Conservation (phyloP, 2,329 filamentous ascomycete genomes). For the Dichotomopilus funicola region DNA sequence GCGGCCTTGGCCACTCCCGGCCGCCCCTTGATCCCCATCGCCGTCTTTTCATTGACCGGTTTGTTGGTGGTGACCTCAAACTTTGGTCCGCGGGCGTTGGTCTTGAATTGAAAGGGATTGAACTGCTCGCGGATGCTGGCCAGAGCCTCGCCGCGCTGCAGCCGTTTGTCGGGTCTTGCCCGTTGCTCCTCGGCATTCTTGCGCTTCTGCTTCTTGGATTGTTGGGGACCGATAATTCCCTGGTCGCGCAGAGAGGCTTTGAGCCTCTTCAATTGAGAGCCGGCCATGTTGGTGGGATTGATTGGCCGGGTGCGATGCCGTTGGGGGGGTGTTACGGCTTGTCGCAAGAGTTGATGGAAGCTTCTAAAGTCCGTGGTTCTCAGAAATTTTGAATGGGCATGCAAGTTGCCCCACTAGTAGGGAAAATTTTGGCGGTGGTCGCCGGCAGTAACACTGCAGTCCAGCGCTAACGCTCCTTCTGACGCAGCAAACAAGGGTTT, state of each 20-base stretch:
- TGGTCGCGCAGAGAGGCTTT: conserved; percentile 86
- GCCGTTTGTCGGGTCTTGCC: conserved; percentile 62
- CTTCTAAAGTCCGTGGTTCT: conserved; percentile 17
- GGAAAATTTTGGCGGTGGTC: conserved; percentile 14
- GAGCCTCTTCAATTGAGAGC: conserved; percentile 92
- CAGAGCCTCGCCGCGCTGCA: conserved; percentile 70
- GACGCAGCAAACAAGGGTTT: too few species aligned
- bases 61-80: conserved; percentile 73
- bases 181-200: conserved; percentile 61
- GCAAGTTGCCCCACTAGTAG: conserved; percentile 9
- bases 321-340: neutral
- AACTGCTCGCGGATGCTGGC: conserved; percentile 88
- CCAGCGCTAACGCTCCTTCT: too few species aligned
- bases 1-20: conserved; percentile 79
- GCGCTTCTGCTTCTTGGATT: conserved; percentile 92
- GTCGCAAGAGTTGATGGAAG: neutral
- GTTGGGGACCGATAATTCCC: conserved; percentile 82
- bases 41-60: conserved; percentile 43
- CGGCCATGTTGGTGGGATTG: conserved; percentile 60
- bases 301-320: neutral
- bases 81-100: conserved; percentile 69
- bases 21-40: conserved; percentile 59
- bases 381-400: conserved; percentile 21
- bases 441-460: conserved; percentile 20
- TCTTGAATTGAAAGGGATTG: conserved; percentile 95